Evolutionary conservation across 2,329 filamentous ascomycete genomes (phyloP).

Genomic region (Penicillium nordicum): DNA sequence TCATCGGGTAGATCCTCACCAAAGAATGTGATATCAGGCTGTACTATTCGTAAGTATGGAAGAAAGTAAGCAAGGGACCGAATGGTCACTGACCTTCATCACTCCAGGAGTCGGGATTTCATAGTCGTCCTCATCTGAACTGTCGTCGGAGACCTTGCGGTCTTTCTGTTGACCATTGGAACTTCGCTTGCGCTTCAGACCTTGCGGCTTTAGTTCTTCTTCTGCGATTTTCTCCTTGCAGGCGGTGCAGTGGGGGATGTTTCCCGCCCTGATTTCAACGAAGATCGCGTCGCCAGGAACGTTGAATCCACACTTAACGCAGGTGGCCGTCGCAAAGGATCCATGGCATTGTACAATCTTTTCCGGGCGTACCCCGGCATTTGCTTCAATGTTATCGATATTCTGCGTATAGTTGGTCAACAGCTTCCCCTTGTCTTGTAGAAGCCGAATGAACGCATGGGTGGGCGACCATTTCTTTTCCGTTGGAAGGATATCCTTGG

Average conservation of each 20-base stretch:
- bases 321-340: slow-evolving; percentile 88
- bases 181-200: slow-evolving; percentile 53
- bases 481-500: slow-evolving; percentile 82
- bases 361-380: slow-evolving; percentile 74
- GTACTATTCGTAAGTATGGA: slow-evolving; percentile 17
- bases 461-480: slow-evolving; percentile 82
- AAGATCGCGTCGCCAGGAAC: slow-evolving; percentile 76
- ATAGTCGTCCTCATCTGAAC: slow-evolving; percentile 58
- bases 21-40: slow-evolving; percentile 96
- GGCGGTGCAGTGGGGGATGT: slow-evolving; percentile 71
- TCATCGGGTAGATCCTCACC: slow-evolving; percentile 81
- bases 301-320: slow-evolving; percentile 73
- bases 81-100: slow-evolving; percentile 60
- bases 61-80: neutral
- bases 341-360: slow-evolving; percentile 96
- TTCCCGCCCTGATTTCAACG: slow-evolving; percentile 69
- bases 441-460: slow-evolving; percentile 85
- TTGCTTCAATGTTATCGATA: slow-evolving; percentile 91
- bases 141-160: slow-evolving; percentile 55
- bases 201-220: slow-evolving; percentile 43
- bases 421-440: slow-evolving; percentile 84
- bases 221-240: slow-evolving; percentile 58
- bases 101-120: slow-evolving; percentile 68
- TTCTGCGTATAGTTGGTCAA: slow-evolving; percentile 98
- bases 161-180: slow-evolving; percentile 48